A percentile compares a stretch with the other conserved stretches of the same genome.
Evolutionary conservation across 305 asterid genomes (phyloP).

Genomic region (Fraxinus paxiana): DNA sequence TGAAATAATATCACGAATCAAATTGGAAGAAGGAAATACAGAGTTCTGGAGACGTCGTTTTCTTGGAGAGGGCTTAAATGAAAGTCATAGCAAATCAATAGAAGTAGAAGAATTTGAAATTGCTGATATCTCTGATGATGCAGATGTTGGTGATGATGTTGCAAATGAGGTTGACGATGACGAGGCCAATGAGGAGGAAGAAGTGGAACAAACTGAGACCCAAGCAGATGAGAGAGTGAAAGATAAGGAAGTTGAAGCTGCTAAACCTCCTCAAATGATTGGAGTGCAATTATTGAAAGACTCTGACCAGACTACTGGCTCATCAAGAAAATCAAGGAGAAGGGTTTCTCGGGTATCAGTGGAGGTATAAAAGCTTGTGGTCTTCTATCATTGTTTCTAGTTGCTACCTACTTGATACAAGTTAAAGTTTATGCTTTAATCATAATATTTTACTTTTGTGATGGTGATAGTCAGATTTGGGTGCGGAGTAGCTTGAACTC

Average conservation of each 20-base stretch:
- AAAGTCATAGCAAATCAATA: constrained; percentile 50
- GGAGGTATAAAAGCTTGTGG: constrained; percentile 49
- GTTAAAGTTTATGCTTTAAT: background rate
- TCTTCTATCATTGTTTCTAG: background rate
- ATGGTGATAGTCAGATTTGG: background rate
- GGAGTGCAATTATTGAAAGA: constrained; percentile 91
- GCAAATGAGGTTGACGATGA: constrained; percentile 57
- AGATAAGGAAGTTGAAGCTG: constrained; percentile 69
- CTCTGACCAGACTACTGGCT: constrained; percentile 62
- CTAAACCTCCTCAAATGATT: constrained; percentile 94
- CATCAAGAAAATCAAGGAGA: constrained; percentile 74
- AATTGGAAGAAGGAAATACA: constrained; percentile 89
- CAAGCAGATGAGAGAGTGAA: constrained; percentile 71
- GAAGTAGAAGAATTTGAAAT: constrained; percentile 48
- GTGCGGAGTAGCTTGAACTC: background rate
- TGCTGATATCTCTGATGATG: constrained; percentile 61
- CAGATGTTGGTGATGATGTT: constrained; percentile 55
- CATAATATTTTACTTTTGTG: background rate
- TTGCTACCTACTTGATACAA: background rate
- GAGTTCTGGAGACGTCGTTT: constrained; percentile 97
- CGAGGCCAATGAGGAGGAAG: constrained; percentile 64
- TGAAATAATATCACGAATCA: constrained; percentile 79
- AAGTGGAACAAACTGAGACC: constrained; percentile 73
- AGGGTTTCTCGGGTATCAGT: constrained; percentile 57
- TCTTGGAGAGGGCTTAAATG: constrained; percentile 82